Base-by-base conservation (phyloP, 306 rosid species). In the Dicorynia guianensis region DNA sequence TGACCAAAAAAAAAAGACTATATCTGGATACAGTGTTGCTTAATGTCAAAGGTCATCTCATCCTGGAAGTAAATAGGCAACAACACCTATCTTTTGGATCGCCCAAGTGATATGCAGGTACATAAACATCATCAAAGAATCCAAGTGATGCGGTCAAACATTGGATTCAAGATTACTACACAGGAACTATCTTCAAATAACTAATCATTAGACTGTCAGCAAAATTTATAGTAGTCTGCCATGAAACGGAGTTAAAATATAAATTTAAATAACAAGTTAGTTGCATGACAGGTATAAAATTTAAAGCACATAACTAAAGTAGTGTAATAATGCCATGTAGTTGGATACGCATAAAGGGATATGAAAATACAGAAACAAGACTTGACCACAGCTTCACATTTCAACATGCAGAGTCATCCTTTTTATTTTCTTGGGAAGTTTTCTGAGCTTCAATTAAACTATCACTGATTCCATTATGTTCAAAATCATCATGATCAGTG, bases 101-200 rank as follows among this genome's bases (percentile, higher is more conserved):
- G 18, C 81, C 84, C 75, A 93, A n/a, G 59, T 85, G 85, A 74
- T 87, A 81, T 54, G 6, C 61, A 36, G 93, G 96, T 73, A 91
- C 56, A 60, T 86, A 87, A 68, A 93, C 84, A 71, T 93, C 98
- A 35, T 91, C 92, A 59, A 93, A 93, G 88, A 91, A 91, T 79
- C 90, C 98, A 76, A 93, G 85, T 7, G 93, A 83, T 66, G 91
- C 96, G 91, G 96, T 70, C 82, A 80, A 75, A 30, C 72, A 74
- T n/a, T n/a, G 30, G 20, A 72, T 38, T 78, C 63, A 81, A 54
- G 42, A 67, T 77, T 72, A 86, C 36, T 43, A 72, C 6, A 48
- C 65, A 54, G 7, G 18, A 40, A 17, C 18, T 53, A 25, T 25
- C 30, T 39, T 39, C 48, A 2, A 20, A 61, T 43, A 11, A 20